phyloP scores from a whole-genome alignment of 1,284 basidiomycete genomes.

The Papiliotrema laurentii region DNA sequence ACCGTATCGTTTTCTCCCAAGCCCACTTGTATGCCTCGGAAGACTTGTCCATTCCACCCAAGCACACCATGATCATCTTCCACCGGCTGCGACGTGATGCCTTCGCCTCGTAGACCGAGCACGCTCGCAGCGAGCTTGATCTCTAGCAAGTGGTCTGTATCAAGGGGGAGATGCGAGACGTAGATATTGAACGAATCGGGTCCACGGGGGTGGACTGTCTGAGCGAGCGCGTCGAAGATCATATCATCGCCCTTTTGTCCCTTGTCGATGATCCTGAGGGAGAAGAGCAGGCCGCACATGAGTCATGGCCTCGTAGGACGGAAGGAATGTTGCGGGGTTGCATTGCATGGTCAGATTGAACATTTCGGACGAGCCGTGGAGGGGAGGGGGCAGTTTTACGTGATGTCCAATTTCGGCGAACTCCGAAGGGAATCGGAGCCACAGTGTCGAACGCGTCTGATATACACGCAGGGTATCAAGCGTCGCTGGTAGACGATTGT shows the following conservation, averaged over 20 bases:
- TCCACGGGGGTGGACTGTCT: conserved; percentile 19
- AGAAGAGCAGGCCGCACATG: conserved; percentile 42
- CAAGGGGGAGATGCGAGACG: conserved; percentile 1
- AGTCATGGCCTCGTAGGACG: no score
- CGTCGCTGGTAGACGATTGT: no score
- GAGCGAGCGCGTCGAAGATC: conserved; percentile 16
- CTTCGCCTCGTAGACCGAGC: conserved; percentile 66
- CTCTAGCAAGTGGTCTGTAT: conserved; percentile 10
- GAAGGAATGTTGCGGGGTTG: no score
- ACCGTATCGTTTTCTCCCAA: conserved; percentile 74
- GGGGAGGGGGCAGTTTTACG: no score
- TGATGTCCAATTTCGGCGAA: no score
- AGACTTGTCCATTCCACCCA: conserved; percentile 90
- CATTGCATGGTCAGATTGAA: no score
- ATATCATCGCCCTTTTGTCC: not conserved
- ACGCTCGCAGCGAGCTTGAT: conserved; percentile 68
- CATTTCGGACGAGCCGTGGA: no score
- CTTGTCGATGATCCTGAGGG: conserved; percentile 9
- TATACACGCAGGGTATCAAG: no score
- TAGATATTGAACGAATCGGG: conserved; percentile 29
- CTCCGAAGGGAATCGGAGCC: no score
- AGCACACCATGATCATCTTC: conserved; percentile 55
- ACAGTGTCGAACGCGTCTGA: no score
- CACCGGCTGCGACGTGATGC: conserved; percentile 69
- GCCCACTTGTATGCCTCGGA: conserved; percentile 65